These are phyloP conservation scores for Arabidopsis hybrid DNA, from an alignment of 441 rosid genomes.

Conservation along the genomic window DNA sequence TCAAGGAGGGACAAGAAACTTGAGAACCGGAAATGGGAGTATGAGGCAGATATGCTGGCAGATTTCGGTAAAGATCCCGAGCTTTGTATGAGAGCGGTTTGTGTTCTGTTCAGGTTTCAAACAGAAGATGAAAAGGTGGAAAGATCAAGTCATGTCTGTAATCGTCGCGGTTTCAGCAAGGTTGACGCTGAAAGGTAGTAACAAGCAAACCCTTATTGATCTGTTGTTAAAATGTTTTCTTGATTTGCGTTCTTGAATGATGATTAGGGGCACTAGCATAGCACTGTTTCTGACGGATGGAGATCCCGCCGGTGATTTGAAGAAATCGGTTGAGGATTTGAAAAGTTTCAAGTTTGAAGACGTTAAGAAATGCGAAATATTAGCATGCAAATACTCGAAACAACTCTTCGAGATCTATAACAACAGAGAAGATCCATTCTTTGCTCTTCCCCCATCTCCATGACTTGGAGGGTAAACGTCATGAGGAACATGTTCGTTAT, in stretches of 20 bases:
- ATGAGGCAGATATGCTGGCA: constrained; percentile 73
- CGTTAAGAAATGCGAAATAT: constrained; percentile 3
- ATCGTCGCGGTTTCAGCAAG: constrained; percentile 42
- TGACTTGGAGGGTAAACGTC: constrained; percentile 3
- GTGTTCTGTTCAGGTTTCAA: constrained; percentile 73
- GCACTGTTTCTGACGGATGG: constrained; percentile 30
- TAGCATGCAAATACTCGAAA: constrained; percentile 56
- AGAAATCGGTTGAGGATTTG: constrained; percentile 67
- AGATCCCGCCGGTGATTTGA: constrained; percentile 37
- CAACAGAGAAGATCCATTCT: constrained; percentile 67
- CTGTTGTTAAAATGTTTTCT: neutral
- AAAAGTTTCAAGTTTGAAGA: neutral
- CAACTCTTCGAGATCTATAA: constrained; percentile 73
- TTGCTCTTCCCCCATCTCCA: constrained; percentile 46
- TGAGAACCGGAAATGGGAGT: constrained; percentile 55
- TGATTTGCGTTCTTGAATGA: constrained; percentile 18
- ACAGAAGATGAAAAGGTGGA: constrained; percentile 58
- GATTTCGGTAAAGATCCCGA: constrained; percentile 70
- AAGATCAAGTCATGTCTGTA: constrained; percentile 42
- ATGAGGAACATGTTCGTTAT: neutral
- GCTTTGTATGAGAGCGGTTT: constrained; percentile 88
- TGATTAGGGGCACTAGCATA: constrained; percentile 31
- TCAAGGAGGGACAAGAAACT: constrained; percentile 59
- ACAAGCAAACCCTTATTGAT: neutral
- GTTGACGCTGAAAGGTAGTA: constrained; percentile 32